These are phyloP conservation scores for Uncinocarpus reesii DNA, from an alignment of 2,329 filamentous ascomycete genomes.

Conservation along the genomic window DNA sequence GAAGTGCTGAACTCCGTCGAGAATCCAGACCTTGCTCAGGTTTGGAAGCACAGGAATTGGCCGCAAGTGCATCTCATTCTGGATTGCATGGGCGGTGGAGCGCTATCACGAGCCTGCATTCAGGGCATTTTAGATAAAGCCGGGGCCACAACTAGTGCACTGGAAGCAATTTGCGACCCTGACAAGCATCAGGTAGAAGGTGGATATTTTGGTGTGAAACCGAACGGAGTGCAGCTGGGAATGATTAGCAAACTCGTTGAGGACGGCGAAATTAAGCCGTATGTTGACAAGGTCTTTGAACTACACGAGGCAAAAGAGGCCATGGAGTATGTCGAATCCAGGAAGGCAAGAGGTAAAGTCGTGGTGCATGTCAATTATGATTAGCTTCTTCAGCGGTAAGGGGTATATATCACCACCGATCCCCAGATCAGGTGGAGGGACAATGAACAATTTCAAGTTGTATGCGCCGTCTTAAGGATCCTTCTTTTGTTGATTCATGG, in stretches of 20 bases:
- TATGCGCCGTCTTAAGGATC: too few species aligned
- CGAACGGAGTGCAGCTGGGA: constrained; percentile 27
- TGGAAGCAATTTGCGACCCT: not conserved
- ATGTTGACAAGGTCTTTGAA: constrained; percentile 28
- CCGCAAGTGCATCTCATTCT: constrained; percentile 33
- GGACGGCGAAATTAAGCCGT: constrained; percentile 26
- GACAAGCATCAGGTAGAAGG: constrained; percentile 17
- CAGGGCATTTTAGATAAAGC: constrained; percentile 26
- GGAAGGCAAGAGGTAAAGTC: constrained; percentile 25
- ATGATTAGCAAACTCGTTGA: constrained; percentile 30
- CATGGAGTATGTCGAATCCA: constrained; percentile 26
- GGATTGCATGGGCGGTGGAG: constrained; percentile 30
- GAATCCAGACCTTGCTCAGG: constrained; percentile 22
- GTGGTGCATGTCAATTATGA: constrained; percentile 26
- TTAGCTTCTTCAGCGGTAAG: not conserved
- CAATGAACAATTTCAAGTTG: too few species aligned
- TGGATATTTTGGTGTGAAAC: constrained; percentile 30
- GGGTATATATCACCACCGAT: not conserved
- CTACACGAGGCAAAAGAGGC: constrained; percentile 28
- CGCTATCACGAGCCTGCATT: constrained; percentile 28
- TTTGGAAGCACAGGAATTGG: constrained; percentile 27
- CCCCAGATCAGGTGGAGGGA: too few species aligned
- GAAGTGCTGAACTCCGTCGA: constrained; percentile 23
- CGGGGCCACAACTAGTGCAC: constrained; percentile 20
- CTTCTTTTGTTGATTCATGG: too few species aligned